Evolutionary conservation across 768 basidiomycete genomes (phyloP), one percentile per base, ranked within the genome.

Genomic region (Boletellus ananiceps): DNA sequence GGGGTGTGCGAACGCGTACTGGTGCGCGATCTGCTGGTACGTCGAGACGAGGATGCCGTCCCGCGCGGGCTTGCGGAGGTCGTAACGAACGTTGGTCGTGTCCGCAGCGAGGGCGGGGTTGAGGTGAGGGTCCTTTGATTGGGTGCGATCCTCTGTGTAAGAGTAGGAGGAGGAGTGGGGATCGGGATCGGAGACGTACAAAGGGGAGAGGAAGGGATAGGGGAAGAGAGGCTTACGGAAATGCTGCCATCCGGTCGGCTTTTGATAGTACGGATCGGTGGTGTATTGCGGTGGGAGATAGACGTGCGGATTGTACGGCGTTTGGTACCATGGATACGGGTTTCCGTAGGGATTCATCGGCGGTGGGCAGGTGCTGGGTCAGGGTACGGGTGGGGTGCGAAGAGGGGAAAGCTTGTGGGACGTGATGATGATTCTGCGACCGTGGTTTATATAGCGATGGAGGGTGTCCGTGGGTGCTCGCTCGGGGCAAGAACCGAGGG

Each of bases 61-160:
- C 5, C 63, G 66, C 14, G 75, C 73, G 18, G 73, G 60, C 40
- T 71, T 71, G 46, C 70, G 71, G 19, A 81, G 54, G 51, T 84
- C 77, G 55, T 76, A 80, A 15, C 72, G 73, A 8, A 82, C 57
- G 9, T 71, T 61, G 0, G 80, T 79, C 25, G 70, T 71, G 52
- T 81, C 80, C 8, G 69, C 67, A 15, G 79, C 81, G 13, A 84
- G 74, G 19, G 71, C 69, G 2, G 79, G 78, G 58, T 82, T 75
- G 16, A 83, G 62, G 32, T 62, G 68, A n/a, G 80, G 75, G 59
- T 76, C 74, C 63, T 75, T 76, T 1, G 76, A 67, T 44, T 58
- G 55, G 1, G 40, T 4, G 40, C 35, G 63, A 37, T 64, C 50
- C 15, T 40, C 67, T 67, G 40, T 11, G 19, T 14, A 4, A 1